Percentiles rank a stretch among this genome's conserved stretches.
Conservation (phyloP, 75 land plant genomes). For the Chamaecyparis obtusa region DNA sequence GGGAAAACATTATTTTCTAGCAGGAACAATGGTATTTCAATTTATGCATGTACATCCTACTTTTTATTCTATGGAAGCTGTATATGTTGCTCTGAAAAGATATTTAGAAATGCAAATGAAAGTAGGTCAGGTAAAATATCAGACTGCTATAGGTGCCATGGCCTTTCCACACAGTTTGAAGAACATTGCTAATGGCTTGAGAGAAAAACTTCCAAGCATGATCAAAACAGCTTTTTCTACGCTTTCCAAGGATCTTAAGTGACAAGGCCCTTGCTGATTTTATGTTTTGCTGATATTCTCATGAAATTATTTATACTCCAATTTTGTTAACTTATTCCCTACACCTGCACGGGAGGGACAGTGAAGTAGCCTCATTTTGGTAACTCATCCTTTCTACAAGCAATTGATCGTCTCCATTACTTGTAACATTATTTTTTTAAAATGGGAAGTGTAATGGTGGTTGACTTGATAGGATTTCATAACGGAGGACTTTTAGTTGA, state of each 20-base stretch:
- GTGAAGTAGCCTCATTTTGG: background rate
- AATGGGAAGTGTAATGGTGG: too few relatives aligned
- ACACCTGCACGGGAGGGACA: background rate
- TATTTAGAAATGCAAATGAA: slow-evolving; percentile 47
- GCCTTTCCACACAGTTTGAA: background rate
- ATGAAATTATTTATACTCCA: background rate
- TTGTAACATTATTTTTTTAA: background rate
- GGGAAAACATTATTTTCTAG: slow-evolving; percentile 56
- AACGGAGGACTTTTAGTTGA: background rate
- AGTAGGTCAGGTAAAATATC: background rate
- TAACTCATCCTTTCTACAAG: background rate
- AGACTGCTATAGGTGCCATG: background rate
- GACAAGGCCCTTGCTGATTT: background rate
- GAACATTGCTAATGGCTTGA: slow-evolving; percentile 25
- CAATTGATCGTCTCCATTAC: background rate
- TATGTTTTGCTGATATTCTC: background rate
- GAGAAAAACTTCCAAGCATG: slow-evolving; percentile 18
- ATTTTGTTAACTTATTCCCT: background rate
- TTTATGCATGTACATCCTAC: slow-evolving; percentile 68
- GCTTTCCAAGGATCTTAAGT: slow-evolving; percentile 19
- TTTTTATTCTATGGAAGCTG: slow-evolving; percentile 60
- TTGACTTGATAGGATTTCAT: background rate
- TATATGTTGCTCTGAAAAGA: slow-evolving; percentile 52
- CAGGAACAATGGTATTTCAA: slow-evolving; percentile 67
- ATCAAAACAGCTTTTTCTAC: slow-evolving; percentile 18